phyloP scores from a whole-genome alignment of 805 yeast genomes.

The Candida cerambycidarum region DNA sequence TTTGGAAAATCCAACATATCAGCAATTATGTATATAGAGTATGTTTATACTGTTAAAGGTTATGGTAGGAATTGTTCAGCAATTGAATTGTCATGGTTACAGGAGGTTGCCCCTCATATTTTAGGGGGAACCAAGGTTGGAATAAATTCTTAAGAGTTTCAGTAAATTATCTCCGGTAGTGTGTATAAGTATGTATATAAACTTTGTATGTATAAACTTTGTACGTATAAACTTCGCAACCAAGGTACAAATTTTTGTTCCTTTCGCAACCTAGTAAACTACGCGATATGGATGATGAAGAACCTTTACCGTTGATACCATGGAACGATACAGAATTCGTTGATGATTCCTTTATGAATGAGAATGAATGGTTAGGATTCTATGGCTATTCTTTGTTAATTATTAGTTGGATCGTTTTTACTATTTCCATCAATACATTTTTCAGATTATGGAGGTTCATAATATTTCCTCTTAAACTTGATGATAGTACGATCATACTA shows the following conservation, averaged over 20 bases:
- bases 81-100: conserved; percentile 81
- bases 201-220: too few relatives aligned
- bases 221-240: background rate
- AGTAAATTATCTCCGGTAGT: too few relatives aligned
- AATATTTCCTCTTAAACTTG: conserved; percentile 28
- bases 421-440: conserved; percentile 34
- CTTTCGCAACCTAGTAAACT: background rate
- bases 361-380: conserved; percentile 3
- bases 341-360: background rate
- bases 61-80: conserved; percentile 89
- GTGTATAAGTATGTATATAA: conserved; percentile 1
- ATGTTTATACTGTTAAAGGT: conserved; percentile 88
- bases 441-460: conserved; percentile 36
- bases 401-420: conserved; percentile 32
- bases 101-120: conserved; percentile 71
- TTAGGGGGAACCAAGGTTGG: conserved; percentile 43
- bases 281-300: conserved; percentile 7
- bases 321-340: conserved; percentile 11
- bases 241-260: too few relatives aligned
- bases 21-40: conserved; percentile 92
- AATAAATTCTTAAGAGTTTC: conserved; percentile 17
- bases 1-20: conserved; percentile 75
- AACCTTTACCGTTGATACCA: conserved; percentile 16
- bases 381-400: conserved; percentile 32
- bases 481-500: conserved; percentile 5